phyloP scores from a whole-genome alignment of 2,329 filamentous ascomycete species.

The Sclerotinia trifoliorum region DNA sequence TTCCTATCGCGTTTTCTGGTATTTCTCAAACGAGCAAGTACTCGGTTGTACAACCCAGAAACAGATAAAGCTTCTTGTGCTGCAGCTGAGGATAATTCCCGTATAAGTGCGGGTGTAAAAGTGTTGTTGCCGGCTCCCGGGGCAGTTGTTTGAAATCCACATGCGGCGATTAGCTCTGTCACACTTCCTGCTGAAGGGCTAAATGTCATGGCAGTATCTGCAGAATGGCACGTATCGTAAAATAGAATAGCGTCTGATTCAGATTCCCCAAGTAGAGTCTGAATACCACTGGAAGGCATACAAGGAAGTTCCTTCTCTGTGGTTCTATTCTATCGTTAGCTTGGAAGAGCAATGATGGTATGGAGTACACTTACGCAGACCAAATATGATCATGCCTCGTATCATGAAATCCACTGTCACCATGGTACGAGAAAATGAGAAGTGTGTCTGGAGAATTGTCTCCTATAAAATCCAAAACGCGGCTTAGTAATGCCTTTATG shows the following conservation, averaged over 20 bases:
- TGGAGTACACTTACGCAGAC: background rate
- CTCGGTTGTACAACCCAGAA: background rate
- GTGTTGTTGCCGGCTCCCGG: background rate
- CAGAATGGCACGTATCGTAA: background rate
- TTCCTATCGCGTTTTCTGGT: background rate
- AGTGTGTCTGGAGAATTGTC: background rate
- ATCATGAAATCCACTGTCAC: background rate
- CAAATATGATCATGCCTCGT: background rate
- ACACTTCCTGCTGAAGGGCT: background rate
- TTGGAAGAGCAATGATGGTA: background rate
- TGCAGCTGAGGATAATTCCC: background rate
- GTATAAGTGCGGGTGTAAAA: background rate
- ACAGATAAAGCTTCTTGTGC: background rate
- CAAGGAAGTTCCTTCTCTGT: background rate
- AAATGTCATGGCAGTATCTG: background rate
- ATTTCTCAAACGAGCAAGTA: background rate
- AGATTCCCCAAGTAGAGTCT: background rate
- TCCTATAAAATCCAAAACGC: background rate
- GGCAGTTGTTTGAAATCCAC: background rate
- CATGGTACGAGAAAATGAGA: background rate
- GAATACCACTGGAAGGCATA: background rate
- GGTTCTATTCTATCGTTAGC: background rate
- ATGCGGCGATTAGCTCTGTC: background rate
- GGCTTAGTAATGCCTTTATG: background rate
- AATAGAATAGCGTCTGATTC: background rate